A percentile compares a stretch with the other conserved stretches of the same genome.
phyloP scores from a whole-genome alignment of 2,329 filamentous ascomycete species.

The Diaporthe vexans region DNA sequence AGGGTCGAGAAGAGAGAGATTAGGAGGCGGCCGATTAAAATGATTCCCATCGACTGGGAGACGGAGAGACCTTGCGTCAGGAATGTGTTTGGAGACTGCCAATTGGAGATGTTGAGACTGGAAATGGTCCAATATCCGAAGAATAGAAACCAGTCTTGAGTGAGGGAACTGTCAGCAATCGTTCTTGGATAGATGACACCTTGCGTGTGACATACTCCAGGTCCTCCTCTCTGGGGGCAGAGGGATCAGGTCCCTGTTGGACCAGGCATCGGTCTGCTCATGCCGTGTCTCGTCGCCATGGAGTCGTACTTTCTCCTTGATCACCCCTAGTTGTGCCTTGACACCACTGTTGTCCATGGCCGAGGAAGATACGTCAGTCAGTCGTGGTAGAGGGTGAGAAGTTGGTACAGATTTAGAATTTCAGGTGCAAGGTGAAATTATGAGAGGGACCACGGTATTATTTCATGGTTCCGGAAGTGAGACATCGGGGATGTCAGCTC shows the following conservation, averaged over 20 bases:
- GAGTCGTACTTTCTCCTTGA: slow-evolving; percentile 39
- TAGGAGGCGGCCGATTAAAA: slow-evolving; percentile 58
- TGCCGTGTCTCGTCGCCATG: slow-evolving; percentile 39
- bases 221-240: slow-evolving; percentile 40
- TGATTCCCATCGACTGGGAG: slow-evolving; percentile 62
- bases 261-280: slow-evolving; percentile 41
- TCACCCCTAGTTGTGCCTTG: background rate
- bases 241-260: slow-evolving; percentile 42
- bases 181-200: background rate
- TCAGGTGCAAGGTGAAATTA: background rate
- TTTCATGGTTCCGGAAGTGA: background rate
- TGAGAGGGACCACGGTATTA: background rate
- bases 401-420: background rate
- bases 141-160: slow-evolving; percentile 40
- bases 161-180: background rate
- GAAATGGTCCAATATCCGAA: slow-evolving; percentile 42
- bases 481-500: background rate
- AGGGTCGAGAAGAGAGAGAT: slow-evolving; percentile 59
- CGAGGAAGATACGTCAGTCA: background rate
- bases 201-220: slow-evolving; percentile 32
- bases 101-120: slow-evolving; percentile 58
- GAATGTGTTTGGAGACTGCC: slow-evolving; percentile 62
- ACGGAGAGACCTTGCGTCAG: slow-evolving; percentile 60
- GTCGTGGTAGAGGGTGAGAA: too few species aligned
- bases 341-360: slow-evolving; percentile 12